Evolutionary conservation across 1,284 basidiomycete genomes (phyloP), one percentile per base, ranked within the genome.

Genomic region (Marasmius fiardii): DNA sequence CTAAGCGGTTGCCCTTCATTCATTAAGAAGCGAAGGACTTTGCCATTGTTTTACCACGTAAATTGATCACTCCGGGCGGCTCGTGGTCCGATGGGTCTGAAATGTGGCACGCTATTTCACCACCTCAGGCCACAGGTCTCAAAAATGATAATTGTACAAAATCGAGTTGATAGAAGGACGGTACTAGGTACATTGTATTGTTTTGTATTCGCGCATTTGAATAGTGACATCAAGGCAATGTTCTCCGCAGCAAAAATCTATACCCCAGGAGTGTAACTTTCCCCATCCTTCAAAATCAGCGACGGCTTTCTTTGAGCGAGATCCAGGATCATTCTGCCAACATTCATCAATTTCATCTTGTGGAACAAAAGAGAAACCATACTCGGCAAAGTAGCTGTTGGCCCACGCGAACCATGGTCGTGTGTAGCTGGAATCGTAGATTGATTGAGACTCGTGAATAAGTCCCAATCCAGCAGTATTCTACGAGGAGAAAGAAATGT

Each of bases 391-490:
- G 67, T 87, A 90, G 65, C 85, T 87, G 66, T 90, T 90, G 12
- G 84, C 88, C 88, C 88, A 91, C 14, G 88, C 89, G 68, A 91
- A 91, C 88, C 88, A 91, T 14, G 82, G 77, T 16, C 89, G 77
- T n/a, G 88, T 90, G 64, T 86, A 91, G 1, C 68, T 70, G 14
- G 67, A 62, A 45, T 83, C 68, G 67, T 87, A 85, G 56, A 90
- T 86, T 20, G 78, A 79, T 63, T 83, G 77, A 1, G 84, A 87
- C 67, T 92, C 89, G 64, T 92, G 89, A 50, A 91, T 88, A 43
- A 92, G 71, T 12, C 89, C 88, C n/a, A 91, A 75, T 2, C 86
- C 82, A 31, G 79, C 76, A 1, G 88, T 88, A 66, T 87, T 88
- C 88, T 86, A 62, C 50, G 18, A 53, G 31, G 44, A 31, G 55